Evolutionary conservation across 2,329 filamentous ascomycete genomes (phyloP), one percentile per base, ranked within the genome.

Genomic region (Calonectria pseudoreteaudii): DNA sequence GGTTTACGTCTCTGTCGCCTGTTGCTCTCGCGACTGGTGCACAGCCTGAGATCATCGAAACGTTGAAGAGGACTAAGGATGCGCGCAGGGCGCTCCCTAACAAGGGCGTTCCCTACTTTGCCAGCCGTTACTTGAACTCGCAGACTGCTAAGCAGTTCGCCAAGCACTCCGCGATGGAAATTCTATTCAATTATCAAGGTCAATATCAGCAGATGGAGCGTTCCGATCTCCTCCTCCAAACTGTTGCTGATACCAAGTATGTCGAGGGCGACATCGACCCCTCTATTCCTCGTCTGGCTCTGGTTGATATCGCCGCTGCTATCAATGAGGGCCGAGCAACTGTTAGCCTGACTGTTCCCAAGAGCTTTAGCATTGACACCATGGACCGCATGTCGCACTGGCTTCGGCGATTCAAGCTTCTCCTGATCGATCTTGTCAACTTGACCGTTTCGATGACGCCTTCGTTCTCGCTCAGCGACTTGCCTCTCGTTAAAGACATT

Each of bases 1-100:
- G 85, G 85, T 86, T 86, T 73, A 85, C 85, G 0, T 83, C 82
- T 0, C 78, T 86, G 13, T 81, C 77, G 14, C 85, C 85, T 0
- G 76, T 84, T 10, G 76, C 78, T 38, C 72, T 77, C 1, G 74
- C 74, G 9, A 62, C 71, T 0, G 3, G 69, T 13, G 6, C 49
- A 0, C 69, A 74, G 0, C 47, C 68, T 0, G 75, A 52, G 9
- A 66, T 77, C 4, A 36, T 78, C 3, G 74, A 78, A 0, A 78
- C 77, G 0, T 68, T 47, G 26, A 79, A 75, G 66, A 74, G 77
- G 68, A 69, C 79, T 4, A 78, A 78, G 26, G 77, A 78, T 50
- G 31, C 23, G n/a, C 70, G 77, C 14, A 72, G 77, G 0, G 76
- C 76, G 20, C 23, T 78, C 3, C 77, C 70, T 0, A 72, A 68